Conservation (phyloP, 2,329 filamentous ascomycete genomes). For the Neobulgaria alba region DNA sequence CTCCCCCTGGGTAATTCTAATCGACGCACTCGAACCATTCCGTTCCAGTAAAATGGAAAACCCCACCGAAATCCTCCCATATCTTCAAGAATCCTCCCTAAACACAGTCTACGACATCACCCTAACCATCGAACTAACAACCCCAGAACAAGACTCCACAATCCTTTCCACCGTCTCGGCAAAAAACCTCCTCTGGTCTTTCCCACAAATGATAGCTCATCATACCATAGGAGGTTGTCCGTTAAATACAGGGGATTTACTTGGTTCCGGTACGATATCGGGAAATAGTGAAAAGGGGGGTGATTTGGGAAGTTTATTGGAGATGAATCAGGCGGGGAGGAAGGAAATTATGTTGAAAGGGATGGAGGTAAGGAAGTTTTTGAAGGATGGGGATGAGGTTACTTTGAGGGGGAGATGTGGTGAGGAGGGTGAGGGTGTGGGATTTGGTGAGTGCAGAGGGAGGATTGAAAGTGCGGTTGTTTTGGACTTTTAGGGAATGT, state of each 20-base stretch:
- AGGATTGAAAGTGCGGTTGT: slow-evolving; percentile 37
- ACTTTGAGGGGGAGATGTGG: slow-evolving; percentile 59
- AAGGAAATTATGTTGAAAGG: slow-evolving; percentile 49
- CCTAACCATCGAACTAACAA: slow-evolving; percentile 56
- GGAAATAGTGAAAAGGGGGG: slow-evolving; percentile 41
- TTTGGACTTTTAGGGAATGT: neutral
- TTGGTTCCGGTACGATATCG: slow-evolving; percentile 73
- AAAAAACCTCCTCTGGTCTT: slow-evolving; percentile 68
- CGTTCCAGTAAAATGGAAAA: slow-evolving; percentile 45
- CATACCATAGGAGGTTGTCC: slow-evolving; percentile 70
- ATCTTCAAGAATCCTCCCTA: slow-evolving; percentile 51
- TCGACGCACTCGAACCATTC: slow-evolving; percentile 67
- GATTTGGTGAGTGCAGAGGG: slow-evolving; percentile 67
- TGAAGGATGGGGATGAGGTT: slow-evolving; percentile 67
- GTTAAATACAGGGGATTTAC: slow-evolving; percentile 63
- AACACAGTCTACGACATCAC: slow-evolving; percentile 60
- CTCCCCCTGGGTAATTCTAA: slow-evolving; percentile 69
- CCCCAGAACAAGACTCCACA: slow-evolving; percentile 40
- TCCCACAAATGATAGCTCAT: slow-evolving; percentile 75
- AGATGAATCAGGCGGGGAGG: slow-evolving; percentile 65
- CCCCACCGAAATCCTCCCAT: slow-evolving; percentile 47
- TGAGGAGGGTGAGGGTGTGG: slow-evolving; percentile 57
- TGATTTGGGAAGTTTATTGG: slow-evolving; percentile 60
- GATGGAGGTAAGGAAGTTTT: slow-evolving; percentile 60
- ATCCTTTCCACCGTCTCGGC: slow-evolving; percentile 53